These are phyloP conservation scores for Fusarium compactum DNA, from an alignment of 2,329 filamentous ascomycete genomes.

Conservation along the genomic window DNA sequence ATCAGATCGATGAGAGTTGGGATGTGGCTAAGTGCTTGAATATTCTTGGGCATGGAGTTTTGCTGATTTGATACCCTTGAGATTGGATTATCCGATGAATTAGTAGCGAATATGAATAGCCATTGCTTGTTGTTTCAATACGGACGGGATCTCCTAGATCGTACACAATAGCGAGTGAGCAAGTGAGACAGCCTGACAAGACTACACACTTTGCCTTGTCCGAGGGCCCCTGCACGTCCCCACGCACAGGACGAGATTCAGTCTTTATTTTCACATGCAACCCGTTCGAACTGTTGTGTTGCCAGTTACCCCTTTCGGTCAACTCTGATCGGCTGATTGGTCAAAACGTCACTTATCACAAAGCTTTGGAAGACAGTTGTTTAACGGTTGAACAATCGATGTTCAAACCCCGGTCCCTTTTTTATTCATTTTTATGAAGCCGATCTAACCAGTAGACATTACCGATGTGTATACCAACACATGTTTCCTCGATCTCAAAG, in stretches of 20 bases:
- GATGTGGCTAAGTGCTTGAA: slow-evolving; percentile 59
- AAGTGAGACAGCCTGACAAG: neutral
- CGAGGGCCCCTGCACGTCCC: neutral
- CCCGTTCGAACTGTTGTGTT: neutral
- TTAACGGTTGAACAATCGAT: slow-evolving; percentile 17
- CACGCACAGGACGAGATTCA: no score
- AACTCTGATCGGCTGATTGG: neutral
- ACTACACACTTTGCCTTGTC: neutral
- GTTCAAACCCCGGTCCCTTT: slow-evolving; percentile 18
- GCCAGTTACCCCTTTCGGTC: no score
- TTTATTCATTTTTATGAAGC: slow-evolving; percentile 39
- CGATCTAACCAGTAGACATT: slow-evolving; percentile 51
- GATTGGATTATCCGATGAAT: neutral
- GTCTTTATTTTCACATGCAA: no score
- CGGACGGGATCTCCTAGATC: neutral
- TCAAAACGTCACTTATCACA: neutral
- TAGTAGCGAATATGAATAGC: neutral
- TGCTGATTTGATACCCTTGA: slow-evolving; percentile 53
- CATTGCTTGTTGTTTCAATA: neutral
- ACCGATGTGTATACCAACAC: slow-evolving; percentile 28
- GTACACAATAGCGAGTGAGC: neutral
- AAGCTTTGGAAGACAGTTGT: neutral
- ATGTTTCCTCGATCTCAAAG: slow-evolving; percentile 23
- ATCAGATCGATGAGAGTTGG: slow-evolving; percentile 58
- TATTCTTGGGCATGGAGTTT: slow-evolving; percentile 55